A percentile compares a stretch with the other conserved stretches of the same genome.
Evolutionary conservation across 1,139 yeast species (phyloP).

Genomic region (Blastobotrys persicus): DNA sequence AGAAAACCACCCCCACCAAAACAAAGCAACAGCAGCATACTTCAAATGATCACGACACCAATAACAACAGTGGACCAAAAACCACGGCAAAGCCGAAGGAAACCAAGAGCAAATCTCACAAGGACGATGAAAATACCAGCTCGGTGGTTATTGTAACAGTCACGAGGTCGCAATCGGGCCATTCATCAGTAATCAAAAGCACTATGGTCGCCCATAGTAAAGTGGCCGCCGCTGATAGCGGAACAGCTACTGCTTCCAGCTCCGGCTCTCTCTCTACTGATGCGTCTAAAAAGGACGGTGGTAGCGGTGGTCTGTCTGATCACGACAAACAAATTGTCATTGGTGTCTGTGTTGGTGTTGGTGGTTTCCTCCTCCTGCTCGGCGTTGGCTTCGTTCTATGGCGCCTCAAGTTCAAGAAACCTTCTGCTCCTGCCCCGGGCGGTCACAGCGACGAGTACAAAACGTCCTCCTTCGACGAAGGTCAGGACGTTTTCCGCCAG

Average conservation of each 20-base stretch:
- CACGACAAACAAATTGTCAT: conserved; percentile 33
- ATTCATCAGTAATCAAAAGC: conserved; percentile 10
- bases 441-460: conserved; percentile 17
- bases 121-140: conserved; percentile 1
- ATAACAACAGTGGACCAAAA: background rate
- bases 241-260: conserved; percentile 15
- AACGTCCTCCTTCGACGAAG: conserved; percentile 27
- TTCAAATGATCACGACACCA: too few relatives aligned
- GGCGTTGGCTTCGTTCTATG: conserved; percentile 31
- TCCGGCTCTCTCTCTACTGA: conserved; percentile 25
- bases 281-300: conserved; percentile 11
- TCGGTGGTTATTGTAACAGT: conserved; percentile 13
- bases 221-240: conserved; percentile 11
- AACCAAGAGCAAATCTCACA: background rate
- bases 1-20: too few relatives aligned
- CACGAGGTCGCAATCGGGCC: conserved; percentile 12
- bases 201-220: conserved; percentile 14
- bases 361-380: conserved; percentile 32
- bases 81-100: conserved; percentile 2
- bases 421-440: conserved; percentile 14
- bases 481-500: conserved; percentile 38
- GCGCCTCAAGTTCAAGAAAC: conserved; percentile 29
- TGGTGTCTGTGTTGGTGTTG: conserved; percentile 37
- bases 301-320: conserved; percentile 29
- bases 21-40: too few relatives aligned